Conservation (phyloP, 192 early-diverging fungal genomes). For the Coemansia sp. region DNA sequence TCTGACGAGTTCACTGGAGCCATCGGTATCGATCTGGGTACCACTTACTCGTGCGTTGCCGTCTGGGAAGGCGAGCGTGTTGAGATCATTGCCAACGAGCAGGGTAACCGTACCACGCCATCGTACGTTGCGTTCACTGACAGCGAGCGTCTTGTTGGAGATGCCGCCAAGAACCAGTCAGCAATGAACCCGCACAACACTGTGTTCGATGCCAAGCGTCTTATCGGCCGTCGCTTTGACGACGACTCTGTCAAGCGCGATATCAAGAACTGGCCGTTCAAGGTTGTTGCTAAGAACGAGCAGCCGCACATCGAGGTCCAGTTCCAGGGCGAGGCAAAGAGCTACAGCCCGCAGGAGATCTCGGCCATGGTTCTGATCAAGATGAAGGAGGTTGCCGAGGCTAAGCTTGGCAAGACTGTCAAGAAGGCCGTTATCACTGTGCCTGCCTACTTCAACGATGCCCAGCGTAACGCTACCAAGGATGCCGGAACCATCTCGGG, state of each 20-base stretch:
- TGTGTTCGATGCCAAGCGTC: constrained; percentile 89
- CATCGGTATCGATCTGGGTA: constrained; percentile 97
- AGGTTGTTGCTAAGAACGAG: constrained; percentile 65
- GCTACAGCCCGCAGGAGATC: constrained; percentile 80
- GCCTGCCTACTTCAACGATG: constrained; percentile 88
- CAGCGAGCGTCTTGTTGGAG: constrained; percentile 78
- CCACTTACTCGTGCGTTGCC: constrained; percentile 93
- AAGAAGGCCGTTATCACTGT: constrained; percentile 73
- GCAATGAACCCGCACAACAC: constrained; percentile 90
- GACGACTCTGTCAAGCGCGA: constrained; percentile 79
- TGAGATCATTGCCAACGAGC: constrained; percentile 84
- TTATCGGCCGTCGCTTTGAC: constrained; percentile 86
- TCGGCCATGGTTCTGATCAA: constrained; percentile 74
- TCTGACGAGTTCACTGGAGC: constrained; percentile 59
- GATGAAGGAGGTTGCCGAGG: constrained; percentile 82
- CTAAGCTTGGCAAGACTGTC: constrained; percentile 70
- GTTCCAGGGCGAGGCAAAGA: constrained; percentile 80
- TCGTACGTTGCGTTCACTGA: constrained; percentile 85
- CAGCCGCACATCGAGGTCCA: constrained; percentile 79
- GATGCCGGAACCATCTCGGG: constrained; percentile 87
- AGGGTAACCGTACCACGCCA: constrained; percentile 87
- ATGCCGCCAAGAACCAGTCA: constrained; percentile 89
- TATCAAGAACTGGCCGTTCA: constrained; percentile 84
- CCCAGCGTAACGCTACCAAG: constrained; percentile 90
- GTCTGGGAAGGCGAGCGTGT: constrained; percentile 63